A percentile compares a stretch with the other conserved stretches of the same genome.
phyloP scores from a whole-genome alignment of 2,329 filamentous ascomycete species.

The Aspergillus versicolor region DNA sequence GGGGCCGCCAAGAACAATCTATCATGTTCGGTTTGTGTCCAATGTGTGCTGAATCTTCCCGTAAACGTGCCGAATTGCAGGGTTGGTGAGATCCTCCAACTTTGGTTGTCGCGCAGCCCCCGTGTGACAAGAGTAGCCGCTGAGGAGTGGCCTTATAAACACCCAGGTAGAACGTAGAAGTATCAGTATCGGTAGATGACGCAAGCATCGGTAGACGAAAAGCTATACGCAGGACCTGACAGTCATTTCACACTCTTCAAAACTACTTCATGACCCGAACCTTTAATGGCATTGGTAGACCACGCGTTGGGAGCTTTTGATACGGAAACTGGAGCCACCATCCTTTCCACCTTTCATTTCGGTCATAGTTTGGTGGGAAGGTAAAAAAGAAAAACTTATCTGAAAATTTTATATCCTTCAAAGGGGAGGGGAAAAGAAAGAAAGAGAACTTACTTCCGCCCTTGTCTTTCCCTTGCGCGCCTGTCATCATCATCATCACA shows the following conservation, averaged over 20 bases:
- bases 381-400: not conserved
- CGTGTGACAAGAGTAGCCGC: not conserved
- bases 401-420: not conserved
- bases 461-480: not conserved
- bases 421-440: slow-evolving; percentile 4
- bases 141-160: not conserved
- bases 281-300: not conserved
- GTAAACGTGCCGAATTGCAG: not conserved
- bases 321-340: not conserved
- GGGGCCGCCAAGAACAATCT: slow-evolving; percentile 1
- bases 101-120: not conserved
- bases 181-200: no score
- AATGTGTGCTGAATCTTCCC: not conserved
- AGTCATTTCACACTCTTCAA: no score
- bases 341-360: not conserved
- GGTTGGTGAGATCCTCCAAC: not conserved
- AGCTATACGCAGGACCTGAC: not conserved
- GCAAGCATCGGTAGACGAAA: not conserved
- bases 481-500: not conserved
- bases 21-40: not conserved
- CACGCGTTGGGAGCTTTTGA: not conserved
- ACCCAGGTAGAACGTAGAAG: no score
- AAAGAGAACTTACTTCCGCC: not conserved
- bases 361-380: not conserved
- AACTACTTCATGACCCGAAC: not conserved